These are phyloP conservation scores for Metschnikowia picachoensis DNA, from an alignment of 805 yeast species.

Conservation along the genomic window DNA sequence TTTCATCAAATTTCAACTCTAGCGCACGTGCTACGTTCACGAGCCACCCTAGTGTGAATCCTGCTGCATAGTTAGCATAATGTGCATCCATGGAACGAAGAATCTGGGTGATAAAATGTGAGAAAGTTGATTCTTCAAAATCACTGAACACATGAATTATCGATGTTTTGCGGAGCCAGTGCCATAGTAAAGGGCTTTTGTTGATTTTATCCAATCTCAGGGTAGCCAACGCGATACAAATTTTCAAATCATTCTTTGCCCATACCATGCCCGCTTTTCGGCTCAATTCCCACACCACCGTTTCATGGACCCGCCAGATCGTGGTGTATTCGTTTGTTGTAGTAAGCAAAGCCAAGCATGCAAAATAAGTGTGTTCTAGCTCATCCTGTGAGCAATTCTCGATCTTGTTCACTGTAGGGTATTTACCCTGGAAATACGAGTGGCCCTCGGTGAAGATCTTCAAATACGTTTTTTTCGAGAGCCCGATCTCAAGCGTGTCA, in stretches of 20 bases:
- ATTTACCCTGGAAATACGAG: constrained; percentile 12
- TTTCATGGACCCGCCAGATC: constrained; percentile 28
- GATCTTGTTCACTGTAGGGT: neutral
- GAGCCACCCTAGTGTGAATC: constrained; percentile 31
- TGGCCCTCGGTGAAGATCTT: constrained; percentile 32
- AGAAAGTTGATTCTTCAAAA: neutral
- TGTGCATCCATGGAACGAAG: constrained; percentile 32
- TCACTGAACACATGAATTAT: constrained; percentile 13
- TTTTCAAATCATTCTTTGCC: constrained; percentile 4
- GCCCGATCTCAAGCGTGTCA: constrained; percentile 27
- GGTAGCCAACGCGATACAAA: constrained; percentile 30
- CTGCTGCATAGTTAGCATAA: constrained; percentile 39
- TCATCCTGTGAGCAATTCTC: neutral
- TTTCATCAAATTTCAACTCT: constrained; percentile 12
- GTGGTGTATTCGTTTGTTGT: constrained; percentile 40
- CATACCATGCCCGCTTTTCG: neutral
- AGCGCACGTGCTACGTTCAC: constrained; percentile 5
- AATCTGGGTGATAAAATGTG: constrained; percentile 14
- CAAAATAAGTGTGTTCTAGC: constrained; percentile 18
- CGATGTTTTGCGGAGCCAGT: constrained; percentile 20
- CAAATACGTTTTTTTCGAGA: constrained; percentile 29
- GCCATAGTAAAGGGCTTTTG: constrained; percentile 40
- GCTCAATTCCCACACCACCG: constrained; percentile 14
- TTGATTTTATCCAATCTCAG: constrained; percentile 33
- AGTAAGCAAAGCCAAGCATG: constrained; percentile 31